Evolutionary conservation across 2,329 filamentous ascomycete genomes (phyloP), one percentile per base, ranked within the genome.

Genomic region (Colletotrichum sp.): DNA sequence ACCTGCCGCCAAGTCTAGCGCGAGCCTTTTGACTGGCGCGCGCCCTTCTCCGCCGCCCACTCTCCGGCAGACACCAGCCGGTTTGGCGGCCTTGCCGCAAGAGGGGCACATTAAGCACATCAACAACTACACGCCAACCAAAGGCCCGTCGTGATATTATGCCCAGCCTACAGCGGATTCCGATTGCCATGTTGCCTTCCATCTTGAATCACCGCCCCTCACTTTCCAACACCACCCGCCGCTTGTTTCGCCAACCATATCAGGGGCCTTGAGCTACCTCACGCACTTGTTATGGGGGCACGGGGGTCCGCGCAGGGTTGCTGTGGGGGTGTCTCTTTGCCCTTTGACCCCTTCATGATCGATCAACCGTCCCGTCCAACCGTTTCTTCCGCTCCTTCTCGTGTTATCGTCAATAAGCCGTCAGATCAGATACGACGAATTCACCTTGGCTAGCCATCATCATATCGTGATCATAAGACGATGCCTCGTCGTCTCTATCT

Each of bases 41-140:
- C 60, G 60, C 63, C 9, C 43, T 21, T 67, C 64, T 55, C 73
- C 63, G 64, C 39, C 64, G 64, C 59, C 70, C 70, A 75, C 73
- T 75, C 59, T 21, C 70, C 73, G 71, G 74, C 71, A 76, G 71
- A 67, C 48, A 63, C 59, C 71, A 75, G 71, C 74, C 72, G 74
- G 66, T 76, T 75, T 75, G 72, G 61, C 73, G 73, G 64, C 64
- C 43, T 75, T 64, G 73, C 55, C 69, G 64, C 8, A 48, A 48
- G 43, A 48, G 43, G 43, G 43, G n/a, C 43, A 48, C 10, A 48
- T 48, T 3, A 48, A 48, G 21, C 55, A n/a, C 26, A 34, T 28
- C 57, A 32, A 63, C 10, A 64, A 64, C 34, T 18, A 55, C 9
- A 52, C 24, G 39, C 24, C 39, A 68, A 60, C 24, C 39, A 68